Base-by-base conservation (phyloP, 768 basidiomycete species). In the Naganishia vishniacii region DNA sequence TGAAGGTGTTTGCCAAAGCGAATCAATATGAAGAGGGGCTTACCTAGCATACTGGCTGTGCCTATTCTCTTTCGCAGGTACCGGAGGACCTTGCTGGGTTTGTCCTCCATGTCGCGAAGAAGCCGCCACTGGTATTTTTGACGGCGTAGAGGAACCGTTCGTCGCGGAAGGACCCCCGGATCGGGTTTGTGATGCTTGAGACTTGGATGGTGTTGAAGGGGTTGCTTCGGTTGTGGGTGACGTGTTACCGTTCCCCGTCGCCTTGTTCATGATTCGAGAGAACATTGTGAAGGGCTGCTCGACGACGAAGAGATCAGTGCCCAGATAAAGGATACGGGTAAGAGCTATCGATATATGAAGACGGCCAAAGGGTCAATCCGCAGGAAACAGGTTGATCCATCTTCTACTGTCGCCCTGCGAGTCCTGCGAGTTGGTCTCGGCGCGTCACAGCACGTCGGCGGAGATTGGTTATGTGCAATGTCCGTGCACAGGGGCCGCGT, bases 121-220 rank as follows among this genome's bases (percentile, higher is more conserved):
- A 28, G 72, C 65, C 23, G 74, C 68, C 4, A 75, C 60, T 9
- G 75, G 75, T 61, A 77, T 77, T 62, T 74, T 74, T 48, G 74
- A 73, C 13, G 75, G 73, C 29, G 71, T 68, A 9, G 69, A 37
- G 12, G 53, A 48, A 29, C 7, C n/a, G 45, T 8, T 48, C 28
- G 25, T 37, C 23, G 32, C 23, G 34, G 53, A 65, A 23, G 66
- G 67, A 40, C 63, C 66, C 15, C 66, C 41, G 31, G 69, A 29
- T 37, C 48, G 51, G 62, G 48, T n/a, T 15, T 48, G 44, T 3
- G 71, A 66, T 61, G 72, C 70, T 25, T 70, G 59, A 1, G 73
- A 69, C n/a, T 69, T 69, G 0, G 70, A 53, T 13, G 74, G 72
- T n/a, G 70, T 68, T 40, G 70, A 61, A 45, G 68, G 40, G 18